These are phyloP conservation scores for Rosa chinensis DNA, from an alignment of 306 rosid genomes.

Conservation along the genomic window DNA sequence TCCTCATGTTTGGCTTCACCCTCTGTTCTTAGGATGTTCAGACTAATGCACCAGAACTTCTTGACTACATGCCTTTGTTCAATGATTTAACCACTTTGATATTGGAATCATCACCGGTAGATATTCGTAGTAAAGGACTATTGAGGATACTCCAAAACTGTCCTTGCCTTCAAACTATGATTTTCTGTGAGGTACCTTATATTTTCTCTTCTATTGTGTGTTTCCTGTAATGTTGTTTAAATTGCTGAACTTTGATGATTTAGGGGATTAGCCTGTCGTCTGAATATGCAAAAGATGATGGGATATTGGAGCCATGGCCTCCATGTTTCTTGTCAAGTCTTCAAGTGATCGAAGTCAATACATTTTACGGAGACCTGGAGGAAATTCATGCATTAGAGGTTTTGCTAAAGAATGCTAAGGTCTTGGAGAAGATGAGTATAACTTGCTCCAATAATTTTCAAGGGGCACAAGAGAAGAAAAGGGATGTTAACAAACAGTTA, in stretches of 20 bases:
- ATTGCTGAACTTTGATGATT: background rate
- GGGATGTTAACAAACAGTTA: background rate
- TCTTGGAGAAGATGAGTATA: constrained; percentile 5
- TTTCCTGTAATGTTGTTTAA: background rate
- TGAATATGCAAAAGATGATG: background rate
- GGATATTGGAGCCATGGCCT: constrained; percentile 1
- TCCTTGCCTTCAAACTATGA: background rate
- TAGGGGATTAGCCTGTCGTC: background rate
- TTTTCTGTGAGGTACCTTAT: background rate
- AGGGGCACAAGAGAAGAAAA: background rate
- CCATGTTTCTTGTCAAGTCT: background rate
- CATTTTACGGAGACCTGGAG: background rate
- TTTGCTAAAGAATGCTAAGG: constrained; percentile 7
- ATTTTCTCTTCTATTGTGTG: background rate
- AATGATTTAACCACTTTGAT: background rate
- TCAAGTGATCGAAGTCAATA: background rate
- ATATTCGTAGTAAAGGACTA: background rate
- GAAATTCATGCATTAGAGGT: background rate
- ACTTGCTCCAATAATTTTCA: background rate
- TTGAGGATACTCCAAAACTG: background rate
- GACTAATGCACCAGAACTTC: background rate
- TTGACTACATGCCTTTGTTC: background rate
- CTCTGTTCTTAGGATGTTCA: background rate
- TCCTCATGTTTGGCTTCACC: background rate
- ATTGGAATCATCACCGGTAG: background rate